Evolutionary conservation across 148 eudicot genomes (phyloP).

Genomic region (Camellia sinensis): DNA sequence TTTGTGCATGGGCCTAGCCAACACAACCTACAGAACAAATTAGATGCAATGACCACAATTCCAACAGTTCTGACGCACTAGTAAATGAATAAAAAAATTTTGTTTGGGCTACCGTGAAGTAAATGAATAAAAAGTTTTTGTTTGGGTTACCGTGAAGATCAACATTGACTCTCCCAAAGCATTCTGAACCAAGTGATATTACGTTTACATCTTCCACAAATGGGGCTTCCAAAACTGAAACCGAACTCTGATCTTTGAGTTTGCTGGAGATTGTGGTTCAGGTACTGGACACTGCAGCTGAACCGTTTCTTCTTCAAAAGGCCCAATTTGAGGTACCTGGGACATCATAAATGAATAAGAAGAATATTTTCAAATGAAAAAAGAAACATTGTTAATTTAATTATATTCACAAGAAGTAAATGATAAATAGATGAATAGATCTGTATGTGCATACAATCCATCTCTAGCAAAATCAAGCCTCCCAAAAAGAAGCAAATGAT

Average conservation of each 20-base stretch:
- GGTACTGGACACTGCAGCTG: conserved; percentile 30
- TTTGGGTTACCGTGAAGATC: conserved; percentile 83
- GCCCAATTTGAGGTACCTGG: conserved; percentile 38
- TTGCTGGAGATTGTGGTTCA: conserved; percentile 55
- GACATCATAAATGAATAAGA: conserved; percentile 17
- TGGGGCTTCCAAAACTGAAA: conserved; percentile 70
- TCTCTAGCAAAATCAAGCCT: neutral
- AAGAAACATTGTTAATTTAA: conserved; percentile 10
- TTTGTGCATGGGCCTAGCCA: neutral
- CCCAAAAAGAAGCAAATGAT: neutral
- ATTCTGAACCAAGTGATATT: conserved; percentile 68
- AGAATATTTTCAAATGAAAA: neutral
- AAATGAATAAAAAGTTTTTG: conserved; percentile 14
- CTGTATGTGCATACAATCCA: neutral
- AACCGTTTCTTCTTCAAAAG: conserved; percentile 31
- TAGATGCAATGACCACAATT: neutral
- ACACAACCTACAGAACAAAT: neutral
- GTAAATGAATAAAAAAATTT: neutral
- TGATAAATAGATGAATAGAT: neutral
- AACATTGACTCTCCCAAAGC: conserved; percentile 77
- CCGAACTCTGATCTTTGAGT: conserved; percentile 74
- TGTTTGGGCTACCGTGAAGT: no score
- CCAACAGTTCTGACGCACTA: neutral
- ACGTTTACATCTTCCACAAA: conserved; percentile 44
- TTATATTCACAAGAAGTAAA: conserved; percentile 3